A percentile compares a stretch with the other conserved stretches of the same genome.
Conservation (phyloP, 305 asterid species). For the Petunia hybrid region DNA sequence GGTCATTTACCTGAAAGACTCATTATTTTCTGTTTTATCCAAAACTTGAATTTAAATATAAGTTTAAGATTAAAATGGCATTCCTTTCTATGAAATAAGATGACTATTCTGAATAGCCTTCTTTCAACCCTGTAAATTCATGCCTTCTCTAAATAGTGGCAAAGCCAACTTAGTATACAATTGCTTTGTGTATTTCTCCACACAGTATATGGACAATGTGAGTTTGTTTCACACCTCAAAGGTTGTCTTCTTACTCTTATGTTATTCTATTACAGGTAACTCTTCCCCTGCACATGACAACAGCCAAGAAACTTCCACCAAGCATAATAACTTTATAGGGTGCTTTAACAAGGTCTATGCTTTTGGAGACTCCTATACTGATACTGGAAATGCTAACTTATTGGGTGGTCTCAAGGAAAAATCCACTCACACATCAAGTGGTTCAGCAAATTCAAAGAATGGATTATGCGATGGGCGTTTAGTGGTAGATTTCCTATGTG, state of each 20-base stretch:
- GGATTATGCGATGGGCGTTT: conserved; percentile 40
- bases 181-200: background rate
- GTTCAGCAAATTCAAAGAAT: background rate
- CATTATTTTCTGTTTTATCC: background rate
- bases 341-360: conserved; percentile 51
- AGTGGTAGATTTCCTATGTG: conserved; percentile 46
- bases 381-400: conserved; percentile 48
- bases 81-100: background rate
- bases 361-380: conserved; percentile 59
- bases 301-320: background rate
- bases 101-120: background rate
- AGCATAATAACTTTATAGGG: conserved; percentile 33
- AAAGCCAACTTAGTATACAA: background rate
- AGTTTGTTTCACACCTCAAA: background rate
- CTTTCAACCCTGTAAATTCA: background rate
- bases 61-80: background rate
- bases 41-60: background rate
- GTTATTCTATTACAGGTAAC: conserved; percentile 3
- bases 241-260: background rate
- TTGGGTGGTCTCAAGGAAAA: conserved; percentile 32
- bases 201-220: background rate
- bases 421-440: background rate
- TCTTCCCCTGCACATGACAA: conserved; percentile 38
- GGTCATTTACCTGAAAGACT: background rate
- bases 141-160: background rate